Percentiles rank a stretch among this genome's conserved stretches.
phyloP scores from a whole-genome alignment of 495 filamentous ascomycete genomes.

The Xylaria cubensis region DNA sequence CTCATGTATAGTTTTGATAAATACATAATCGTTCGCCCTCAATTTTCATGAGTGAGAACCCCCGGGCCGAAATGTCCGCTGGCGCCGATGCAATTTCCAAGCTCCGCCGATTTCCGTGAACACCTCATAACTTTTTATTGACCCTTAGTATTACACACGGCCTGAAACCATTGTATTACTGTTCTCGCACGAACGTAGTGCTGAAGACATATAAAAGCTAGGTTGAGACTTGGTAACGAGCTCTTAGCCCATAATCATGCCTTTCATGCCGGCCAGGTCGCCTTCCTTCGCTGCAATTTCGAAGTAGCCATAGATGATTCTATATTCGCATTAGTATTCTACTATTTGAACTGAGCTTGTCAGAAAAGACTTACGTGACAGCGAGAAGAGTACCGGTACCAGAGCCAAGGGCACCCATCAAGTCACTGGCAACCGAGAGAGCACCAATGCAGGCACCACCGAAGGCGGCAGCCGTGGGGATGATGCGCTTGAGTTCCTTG shows the following conservation, averaged over 20 bases:
- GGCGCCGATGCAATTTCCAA: constrained; percentile 42
- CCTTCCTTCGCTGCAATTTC: constrained; percentile 99
- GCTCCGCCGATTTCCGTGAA: constrained; percentile 40
- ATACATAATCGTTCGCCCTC: constrained; percentile 13
- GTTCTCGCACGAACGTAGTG: constrained; percentile 32
- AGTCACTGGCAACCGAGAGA: constrained; percentile 92
- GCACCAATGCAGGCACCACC: constrained; percentile 99
- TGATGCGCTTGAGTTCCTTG: constrained; percentile 99
- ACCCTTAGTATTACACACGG: constrained; percentile 42
- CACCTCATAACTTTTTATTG: constrained; percentile 40
- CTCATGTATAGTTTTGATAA: constrained; percentile 25
- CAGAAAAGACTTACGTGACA: constrained; percentile 81
- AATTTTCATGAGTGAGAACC: constrained; percentile 3
- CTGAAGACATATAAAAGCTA: constrained; percentile 20
- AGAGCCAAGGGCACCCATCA: constrained; percentile 93
- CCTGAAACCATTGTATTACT: constrained; percentile 35
- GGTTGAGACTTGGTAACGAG: constrained; percentile 22
- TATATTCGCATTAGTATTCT: constrained; percentile 54
- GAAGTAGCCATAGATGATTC: constrained; percentile 98
- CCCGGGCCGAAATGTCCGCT: constrained; percentile 19
- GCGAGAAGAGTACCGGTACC: constrained; percentile 98
- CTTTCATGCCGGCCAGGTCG: constrained; percentile 89
- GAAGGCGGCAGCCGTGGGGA: constrained; percentile 97
- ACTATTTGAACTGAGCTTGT: not conserved
- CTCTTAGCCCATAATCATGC: constrained; percentile 73